Base-by-base conservation (phyloP, 2,329 filamentous ascomycete species). In the Ophiostoma sp. region DNA sequence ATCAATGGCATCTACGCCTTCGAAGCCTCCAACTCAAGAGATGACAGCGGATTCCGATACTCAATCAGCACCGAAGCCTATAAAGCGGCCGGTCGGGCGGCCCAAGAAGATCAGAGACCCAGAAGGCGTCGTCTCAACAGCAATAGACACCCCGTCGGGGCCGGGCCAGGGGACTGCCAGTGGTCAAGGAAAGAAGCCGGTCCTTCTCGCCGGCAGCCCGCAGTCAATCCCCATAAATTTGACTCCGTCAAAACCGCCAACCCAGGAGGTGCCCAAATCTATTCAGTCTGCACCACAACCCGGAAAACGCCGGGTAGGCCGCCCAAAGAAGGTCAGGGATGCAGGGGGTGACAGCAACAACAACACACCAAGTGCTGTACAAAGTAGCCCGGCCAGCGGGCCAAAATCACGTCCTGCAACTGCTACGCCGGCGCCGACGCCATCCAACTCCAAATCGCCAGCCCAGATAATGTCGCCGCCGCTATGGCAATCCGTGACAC, bases 401-500 rank as follows among this genome's bases (percentile, higher is more conserved):
- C 33, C 60, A 39, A 39, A 3, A 39, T 39, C n/a, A 13, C 31
- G 17, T 17, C 17, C 27, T 35, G 27, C 57, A 20, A 33, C 57
- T 4, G 57, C 57, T 27, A 33, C 27, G 10, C 57, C 57, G 27
- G 35, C 57, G 17, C 5, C n/a, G 27, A 23, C 54, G 54, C 54
- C 54, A 23, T 36, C 60, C 27, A 35, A 35, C 39, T 41, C 15
- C 39, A 13, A 20, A 23, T 36, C 60, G 33, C 60, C 60, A 15
- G 31, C 31, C 15, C 62, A 39, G 10, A 31, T 39, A 23, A 39
- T 67, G 11, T 67, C 65, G 65, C 65, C 65, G 39, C 65, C 65
- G 3, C 10, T 65, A n/a, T 65, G 33, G 62, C 62, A 65, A n/a
- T 65, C 62, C 11, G 62, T 65, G 7, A 35, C 62, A 5, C 62